Percentiles rank a stretch among this genome's conserved stretches.
These are phyloP conservation scores for Suhomyces canberraensis DNA, from an alignment of 805 yeast species.

Conservation along the genomic window DNA sequence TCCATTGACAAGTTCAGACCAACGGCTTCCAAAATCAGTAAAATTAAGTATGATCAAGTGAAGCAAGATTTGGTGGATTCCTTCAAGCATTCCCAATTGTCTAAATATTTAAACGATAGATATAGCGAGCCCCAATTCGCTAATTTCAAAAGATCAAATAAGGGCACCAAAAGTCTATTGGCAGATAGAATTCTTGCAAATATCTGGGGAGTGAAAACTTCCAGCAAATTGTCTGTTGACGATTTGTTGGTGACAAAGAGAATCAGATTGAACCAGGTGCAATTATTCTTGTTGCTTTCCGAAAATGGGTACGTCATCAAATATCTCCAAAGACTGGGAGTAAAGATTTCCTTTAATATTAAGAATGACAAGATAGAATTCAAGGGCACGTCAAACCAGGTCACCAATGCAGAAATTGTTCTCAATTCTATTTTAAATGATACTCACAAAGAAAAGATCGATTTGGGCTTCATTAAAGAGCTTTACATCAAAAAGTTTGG, in stretches of 20 bases:
- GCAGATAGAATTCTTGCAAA: constrained; percentile 27
- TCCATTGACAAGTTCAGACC: constrained; percentile 11
- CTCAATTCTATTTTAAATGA: constrained; percentile 29
- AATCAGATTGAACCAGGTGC: constrained; percentile 32
- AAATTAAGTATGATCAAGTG: constrained; percentile 6
- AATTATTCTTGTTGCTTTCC: constrained; percentile 40
- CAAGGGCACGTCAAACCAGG: constrained; percentile 39
- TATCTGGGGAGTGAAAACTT: constrained; percentile 31
- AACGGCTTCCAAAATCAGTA: constrained; percentile 3
- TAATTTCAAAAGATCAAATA: constrained; percentile 3
- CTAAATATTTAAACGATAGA: constrained; percentile 9
- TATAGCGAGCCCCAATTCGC: constrained; percentile 6
- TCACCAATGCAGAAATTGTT: constrained; percentile 43
- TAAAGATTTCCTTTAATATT: constrained; percentile 33
- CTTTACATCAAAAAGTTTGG: constrained; percentile 28
- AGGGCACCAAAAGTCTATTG: constrained; percentile 12
- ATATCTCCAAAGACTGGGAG: constrained; percentile 41
- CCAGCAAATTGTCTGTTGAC: constrained; percentile 19
- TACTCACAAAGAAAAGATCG: constrained; percentile 26
- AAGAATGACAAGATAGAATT: constrained; percentile 29
- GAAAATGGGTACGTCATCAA: constrained; percentile 38
- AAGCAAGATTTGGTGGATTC: constrained; percentile 8
- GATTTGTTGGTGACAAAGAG: constrained; percentile 32
- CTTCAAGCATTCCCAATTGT: constrained; percentile 11
- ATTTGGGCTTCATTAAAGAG: constrained; percentile 25